Conservation (phyloP, 2,329 filamentous ascomycete species). For the Mycosphaerelloides madeirae region DNA sequence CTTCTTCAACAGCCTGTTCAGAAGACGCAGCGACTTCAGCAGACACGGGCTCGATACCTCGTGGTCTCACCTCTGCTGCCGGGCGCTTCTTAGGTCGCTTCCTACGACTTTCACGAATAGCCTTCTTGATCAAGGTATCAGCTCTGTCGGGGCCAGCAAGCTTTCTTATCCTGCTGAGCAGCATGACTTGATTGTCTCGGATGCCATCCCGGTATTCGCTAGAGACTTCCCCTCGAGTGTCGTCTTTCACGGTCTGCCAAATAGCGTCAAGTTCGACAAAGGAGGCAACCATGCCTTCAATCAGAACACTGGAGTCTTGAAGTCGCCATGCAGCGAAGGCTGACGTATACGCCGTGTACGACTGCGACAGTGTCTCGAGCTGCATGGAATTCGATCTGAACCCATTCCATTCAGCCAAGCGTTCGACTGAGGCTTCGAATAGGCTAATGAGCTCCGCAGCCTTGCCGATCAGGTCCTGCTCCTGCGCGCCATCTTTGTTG, state of each 20-base stretch:
- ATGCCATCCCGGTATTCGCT: slow-evolving; percentile 76
- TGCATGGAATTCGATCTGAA: slow-evolving; percentile 62
- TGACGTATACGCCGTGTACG: slow-evolving; percentile 69
- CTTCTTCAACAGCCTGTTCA: slow-evolving; percentile 19
- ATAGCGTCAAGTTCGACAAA: slow-evolving; percentile 82
- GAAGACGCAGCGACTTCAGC: slow-evolving; percentile 13
- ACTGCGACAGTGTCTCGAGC: slow-evolving; percentile 59
- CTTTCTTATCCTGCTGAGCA: slow-evolving; percentile 74
- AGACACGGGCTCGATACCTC: slow-evolving; percentile 44
- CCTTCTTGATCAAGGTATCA: slow-evolving; percentile 67
- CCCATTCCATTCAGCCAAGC: slow-evolving; percentile 61
- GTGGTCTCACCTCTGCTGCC: slow-evolving; percentile 65
- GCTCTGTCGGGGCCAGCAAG: slow-evolving; percentile 68
- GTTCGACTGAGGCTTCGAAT: slow-evolving; percentile 69
- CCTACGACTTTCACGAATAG: slow-evolving; percentile 66
- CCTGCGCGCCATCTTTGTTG: slow-evolving; percentile 66
- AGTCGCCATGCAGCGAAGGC: slow-evolving; percentile 83
- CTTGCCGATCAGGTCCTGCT: slow-evolving; percentile 70
- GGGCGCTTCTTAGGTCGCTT: slow-evolving; percentile 61
- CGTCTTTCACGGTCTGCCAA: slow-evolving; percentile 76
- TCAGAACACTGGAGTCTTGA: slow-evolving; percentile 68
- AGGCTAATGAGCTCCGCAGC: slow-evolving; percentile 70
- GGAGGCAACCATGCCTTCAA: slow-evolving; percentile 80
- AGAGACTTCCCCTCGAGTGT: slow-evolving; percentile 66
- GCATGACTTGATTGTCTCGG: slow-evolving; percentile 71